Evolutionary conservation across 495 filamentous ascomycete genomes (phyloP).

Genomic region (Aspergillus baeticus): DNA sequence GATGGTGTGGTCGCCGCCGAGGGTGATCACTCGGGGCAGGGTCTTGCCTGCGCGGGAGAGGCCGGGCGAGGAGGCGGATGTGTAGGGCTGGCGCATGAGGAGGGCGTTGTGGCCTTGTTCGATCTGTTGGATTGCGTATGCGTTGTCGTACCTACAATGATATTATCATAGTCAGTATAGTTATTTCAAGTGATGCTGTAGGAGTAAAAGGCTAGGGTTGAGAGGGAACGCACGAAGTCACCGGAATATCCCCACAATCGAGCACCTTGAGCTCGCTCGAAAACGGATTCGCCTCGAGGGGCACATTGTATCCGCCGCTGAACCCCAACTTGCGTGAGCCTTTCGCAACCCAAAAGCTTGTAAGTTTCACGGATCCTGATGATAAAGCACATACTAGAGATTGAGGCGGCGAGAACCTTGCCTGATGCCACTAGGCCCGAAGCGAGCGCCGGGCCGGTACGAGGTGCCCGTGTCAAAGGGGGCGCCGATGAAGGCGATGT

Average conservation of each 20-base stretch:
- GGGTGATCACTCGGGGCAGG: constrained; percentile 61
- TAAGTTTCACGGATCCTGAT: constrained; percentile 2
- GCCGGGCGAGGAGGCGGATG: constrained; percentile 45
- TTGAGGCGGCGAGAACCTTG: constrained; percentile 73
- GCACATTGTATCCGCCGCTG: constrained; percentile 64
- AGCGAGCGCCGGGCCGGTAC: constrained; percentile 79
- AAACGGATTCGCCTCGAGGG: constrained; percentile 61
- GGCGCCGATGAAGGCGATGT: constrained; percentile 78
- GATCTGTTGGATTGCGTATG: constrained; percentile 71
- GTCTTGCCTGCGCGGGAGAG: constrained; percentile 56
- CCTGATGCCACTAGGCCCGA: constrained; percentile 78
- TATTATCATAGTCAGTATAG: too few species aligned
- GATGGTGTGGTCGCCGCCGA: constrained; percentile 68
- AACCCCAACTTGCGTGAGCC: constrained; percentile 53
- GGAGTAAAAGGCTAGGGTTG: too few species aligned
- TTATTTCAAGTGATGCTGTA: too few species aligned
- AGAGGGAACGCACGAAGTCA: constrained; percentile 57
- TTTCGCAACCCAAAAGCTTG: constrained; percentile 17
- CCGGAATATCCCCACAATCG: constrained; percentile 75
- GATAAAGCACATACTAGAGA: constrained; percentile 54
- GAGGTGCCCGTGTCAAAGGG: constrained; percentile 69
- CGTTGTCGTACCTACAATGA: constrained; percentile 64
- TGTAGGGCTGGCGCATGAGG: constrained; percentile 50
- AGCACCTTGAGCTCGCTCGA: constrained; percentile 63
- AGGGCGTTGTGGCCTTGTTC: constrained; percentile 61